Evolutionary conservation across 345 rosid genomes (phyloP), one percentile per base, ranked within the genome.

Genomic region (Bruguiera gymnorhiza): DNA sequence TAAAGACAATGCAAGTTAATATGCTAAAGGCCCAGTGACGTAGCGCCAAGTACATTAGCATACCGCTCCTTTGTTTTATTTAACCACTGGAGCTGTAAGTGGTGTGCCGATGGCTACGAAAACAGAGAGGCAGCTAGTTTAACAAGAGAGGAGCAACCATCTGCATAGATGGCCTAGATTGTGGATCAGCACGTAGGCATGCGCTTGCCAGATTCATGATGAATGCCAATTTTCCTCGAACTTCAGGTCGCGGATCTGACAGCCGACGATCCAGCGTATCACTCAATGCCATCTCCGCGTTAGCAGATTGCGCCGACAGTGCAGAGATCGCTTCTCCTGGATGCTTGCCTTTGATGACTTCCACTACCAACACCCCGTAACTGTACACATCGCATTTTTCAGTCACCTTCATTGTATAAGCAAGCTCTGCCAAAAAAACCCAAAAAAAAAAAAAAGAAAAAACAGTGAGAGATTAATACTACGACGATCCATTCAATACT

Each of bases 181-280:
- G 72, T n/a, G 86, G 88, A 63, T 76, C 82, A 23, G 13, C 31
- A 15, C 54, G 19, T 10, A 80, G 65, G 70, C 88, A 85, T 26
- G 75, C 11, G n/a, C 53, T 36, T 7, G 78, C 83, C 2, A 80
- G 29, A 48, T 74, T 74, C 8, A 80, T 6, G 43, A 78, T 60
- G 55, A 16, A 26, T 39, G 10, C 16, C 19, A 79, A 51, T 60
- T 79, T 46, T 9, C 26, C 70, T 58, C 77, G 46, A 67, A 56
- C 60, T 46, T 71, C 68, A 55, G 75, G 70, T 30, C 55, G 46
- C 20, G 83, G 81, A 21, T 66, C 57, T 5, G 75, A 63, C 50
- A 77, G 75, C 46, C 80, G 77, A 34, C 66, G 65, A 58, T 67
- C 70, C 36, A 67, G 6, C 53, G 56, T 19, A 37, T 55, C 63